phyloP scores from a whole-genome alignment of 2,329 filamentous ascomycete species.

The Magnaporthiopsis rhizophila region DNA sequence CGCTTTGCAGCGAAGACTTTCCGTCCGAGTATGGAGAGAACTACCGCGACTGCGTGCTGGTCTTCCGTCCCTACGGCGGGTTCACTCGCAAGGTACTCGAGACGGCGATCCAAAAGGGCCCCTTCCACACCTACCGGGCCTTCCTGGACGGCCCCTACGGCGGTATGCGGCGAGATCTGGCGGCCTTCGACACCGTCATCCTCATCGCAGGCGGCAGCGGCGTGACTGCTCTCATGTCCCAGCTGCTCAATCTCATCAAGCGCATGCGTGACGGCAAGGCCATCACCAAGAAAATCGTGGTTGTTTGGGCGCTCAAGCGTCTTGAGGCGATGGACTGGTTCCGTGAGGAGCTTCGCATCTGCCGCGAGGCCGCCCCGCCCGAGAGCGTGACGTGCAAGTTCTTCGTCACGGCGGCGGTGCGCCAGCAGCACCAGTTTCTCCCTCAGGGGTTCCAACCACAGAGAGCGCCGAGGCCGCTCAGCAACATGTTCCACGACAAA shows the following conservation, averaged over 20 bases:
- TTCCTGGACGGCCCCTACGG: constrained; percentile 94
- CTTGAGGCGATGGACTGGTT: constrained; percentile 98
- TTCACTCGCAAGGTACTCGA: constrained; percentile 84
- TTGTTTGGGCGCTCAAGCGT: constrained; percentile 89
- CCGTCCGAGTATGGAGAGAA: constrained; percentile 84
- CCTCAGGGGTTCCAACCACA: constrained; percentile 20
- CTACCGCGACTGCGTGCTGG: constrained; percentile 80
- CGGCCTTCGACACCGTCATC: constrained; percentile 88
- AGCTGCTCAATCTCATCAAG: constrained; percentile 89
- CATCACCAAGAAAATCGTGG: constrained; percentile 80
- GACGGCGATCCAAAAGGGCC: constrained; percentile 74
- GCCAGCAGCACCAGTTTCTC: constrained; percentile 25
- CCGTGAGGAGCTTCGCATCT: constrained; percentile 87
- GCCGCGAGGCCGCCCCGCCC: constrained; percentile 78
- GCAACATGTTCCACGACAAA: constrained; percentile 73
- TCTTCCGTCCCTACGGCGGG: constrained; percentile 85
- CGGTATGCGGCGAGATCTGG: constrained; percentile 82
- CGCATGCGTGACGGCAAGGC: constrained; percentile 92
- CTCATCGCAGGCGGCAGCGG: constrained; percentile 91
- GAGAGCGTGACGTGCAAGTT: constrained; percentile 90
- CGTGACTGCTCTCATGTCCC: constrained; percentile 87
- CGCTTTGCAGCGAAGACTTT: constrained; percentile 86
- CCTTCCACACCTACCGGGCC: constrained; percentile 84
- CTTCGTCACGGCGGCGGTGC: constrained; percentile 76
- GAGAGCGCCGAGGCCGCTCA: constrained; percentile 56